Evolutionary conservation across 148 eudicot species (phyloP).

Genomic region (Vaccinium myrtillus): DNA sequence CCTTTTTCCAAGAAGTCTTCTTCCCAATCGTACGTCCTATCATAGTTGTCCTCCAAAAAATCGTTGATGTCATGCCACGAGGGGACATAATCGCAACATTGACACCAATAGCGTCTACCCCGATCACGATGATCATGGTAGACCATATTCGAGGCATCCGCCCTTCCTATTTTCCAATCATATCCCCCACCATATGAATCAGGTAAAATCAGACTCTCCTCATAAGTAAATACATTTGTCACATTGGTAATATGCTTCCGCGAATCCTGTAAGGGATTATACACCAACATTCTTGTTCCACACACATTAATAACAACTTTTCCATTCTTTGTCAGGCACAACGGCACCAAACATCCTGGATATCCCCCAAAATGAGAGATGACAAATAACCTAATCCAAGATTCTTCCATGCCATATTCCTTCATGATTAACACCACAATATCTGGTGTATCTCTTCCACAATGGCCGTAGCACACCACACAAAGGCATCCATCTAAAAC

Average conservation of each 20-base stretch:
- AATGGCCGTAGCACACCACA: not conserved
- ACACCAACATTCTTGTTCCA: not conserved
- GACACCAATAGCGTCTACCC: not conserved
- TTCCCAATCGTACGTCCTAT: not conserved
- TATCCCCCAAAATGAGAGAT: not conserved
- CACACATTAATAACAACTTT: not conserved
- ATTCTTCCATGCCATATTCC: not conserved
- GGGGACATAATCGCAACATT: not conserved
- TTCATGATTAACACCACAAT: not conserved
- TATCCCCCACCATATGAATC: not conserved
- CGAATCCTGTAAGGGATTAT: not conserved
- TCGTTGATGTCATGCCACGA: not conserved
- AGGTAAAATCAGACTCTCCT: not conserved
- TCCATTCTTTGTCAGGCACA: not conserved
- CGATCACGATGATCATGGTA: not conserved
- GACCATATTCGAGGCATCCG: not conserved
- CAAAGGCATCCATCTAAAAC: slow-evolving; percentile 11
- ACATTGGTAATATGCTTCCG: not conserved
- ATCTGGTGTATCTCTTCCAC: not conserved
- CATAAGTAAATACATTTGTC: not conserved
- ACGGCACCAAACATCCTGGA: not conserved
- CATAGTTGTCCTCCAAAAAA: not conserved
- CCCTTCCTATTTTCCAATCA: not conserved
- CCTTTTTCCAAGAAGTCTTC: not conserved
- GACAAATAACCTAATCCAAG: not conserved